phyloP scores from a whole-genome alignment of 106 monocot genomes.

The Chionographis japonica region DNA sequence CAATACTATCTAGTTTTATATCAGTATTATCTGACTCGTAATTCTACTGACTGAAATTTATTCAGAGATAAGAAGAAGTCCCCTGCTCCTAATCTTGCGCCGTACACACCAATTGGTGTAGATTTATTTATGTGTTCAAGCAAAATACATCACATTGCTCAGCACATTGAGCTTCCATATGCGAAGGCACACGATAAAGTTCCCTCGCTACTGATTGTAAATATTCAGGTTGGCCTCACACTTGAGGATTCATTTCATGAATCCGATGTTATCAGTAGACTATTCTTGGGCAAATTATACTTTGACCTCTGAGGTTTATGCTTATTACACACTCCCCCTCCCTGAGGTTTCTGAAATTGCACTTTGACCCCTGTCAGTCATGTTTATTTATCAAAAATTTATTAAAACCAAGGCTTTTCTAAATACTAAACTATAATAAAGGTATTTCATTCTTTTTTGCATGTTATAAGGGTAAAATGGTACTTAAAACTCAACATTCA shows the following conservation, averaged over 20 bases:
- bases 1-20: not conserved
- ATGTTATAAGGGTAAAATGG: too few relatives aligned
- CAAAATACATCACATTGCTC: slow-evolving; percentile 76
- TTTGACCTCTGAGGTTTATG: too few relatives aligned
- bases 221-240: slow-evolving; percentile 56
- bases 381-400: too few relatives aligned
- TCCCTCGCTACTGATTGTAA: slow-evolving; percentile 68
- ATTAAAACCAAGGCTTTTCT: too few relatives aligned
- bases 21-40: not conserved
- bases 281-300: too few relatives aligned
- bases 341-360: too few relatives aligned
- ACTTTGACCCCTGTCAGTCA: too few relatives aligned
- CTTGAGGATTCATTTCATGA: not conserved
- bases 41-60: not conserved
- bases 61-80: slow-evolving; percentile 75
- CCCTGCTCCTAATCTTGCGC: slow-evolving; percentile 39
- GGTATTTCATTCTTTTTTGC: too few relatives aligned
- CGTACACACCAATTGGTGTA: slow-evolving; percentile 68
- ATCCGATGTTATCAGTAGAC: not conserved
- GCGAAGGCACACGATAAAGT: slow-evolving; percentile 44
- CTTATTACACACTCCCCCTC: too few relatives aligned
- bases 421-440: too few relatives aligned
- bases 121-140: slow-evolving; percentile 64
- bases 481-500: too few relatives aligned
- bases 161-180: slow-evolving; percentile 59